Percentiles rank a stretch among this genome's conserved stretches.
phyloP scores from a whole-genome alignment of 306 rosid species.

The Gleditsia sinensis region DNA sequence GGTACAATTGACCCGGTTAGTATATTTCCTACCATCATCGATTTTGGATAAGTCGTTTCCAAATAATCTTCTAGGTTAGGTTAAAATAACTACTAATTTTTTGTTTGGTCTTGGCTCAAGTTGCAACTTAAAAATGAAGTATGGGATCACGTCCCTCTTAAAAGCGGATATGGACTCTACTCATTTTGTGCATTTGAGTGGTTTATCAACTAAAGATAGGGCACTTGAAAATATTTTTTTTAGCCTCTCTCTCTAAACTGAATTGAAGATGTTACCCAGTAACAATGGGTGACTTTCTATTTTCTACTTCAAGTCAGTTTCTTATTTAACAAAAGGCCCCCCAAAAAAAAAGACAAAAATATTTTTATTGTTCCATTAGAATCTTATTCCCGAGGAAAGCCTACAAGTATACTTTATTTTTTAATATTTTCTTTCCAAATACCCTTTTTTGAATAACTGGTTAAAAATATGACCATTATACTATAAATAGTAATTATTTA shows the following conservation, averaged over 20 bases:
- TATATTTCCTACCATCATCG: slow-evolving; percentile 23
- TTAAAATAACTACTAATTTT: not conserved
- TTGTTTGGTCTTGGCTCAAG: not conserved
- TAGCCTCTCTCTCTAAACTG: not conserved
- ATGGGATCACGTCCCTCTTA: not conserved
- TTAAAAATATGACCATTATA: not conserved
- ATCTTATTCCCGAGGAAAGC: too few species aligned
- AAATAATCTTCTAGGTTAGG: not conserved
- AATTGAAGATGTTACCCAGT: not conserved
- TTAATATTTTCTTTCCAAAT: not conserved
- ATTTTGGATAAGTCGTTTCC: not conserved
- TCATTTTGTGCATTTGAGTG: too few species aligned
- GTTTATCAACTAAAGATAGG: too few species aligned
- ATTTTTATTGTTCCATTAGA: too few species aligned
- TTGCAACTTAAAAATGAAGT: not conserved
- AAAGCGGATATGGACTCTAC: not conserved
- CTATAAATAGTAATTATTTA: too few species aligned
- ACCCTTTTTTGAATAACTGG: not conserved
- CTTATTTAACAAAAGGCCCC: not conserved
- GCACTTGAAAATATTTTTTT: too few species aligned
- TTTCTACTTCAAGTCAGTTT: not conserved
- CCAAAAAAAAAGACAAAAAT: too few species aligned
- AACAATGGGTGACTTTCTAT: not conserved
- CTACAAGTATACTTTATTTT: too few species aligned
- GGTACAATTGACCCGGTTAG: slow-evolving; percentile 86